These are phyloP conservation scores for Fusarium buxicola DNA, from an alignment of 2,329 filamentous ascomycete genomes.

Conservation along the genomic window DNA sequence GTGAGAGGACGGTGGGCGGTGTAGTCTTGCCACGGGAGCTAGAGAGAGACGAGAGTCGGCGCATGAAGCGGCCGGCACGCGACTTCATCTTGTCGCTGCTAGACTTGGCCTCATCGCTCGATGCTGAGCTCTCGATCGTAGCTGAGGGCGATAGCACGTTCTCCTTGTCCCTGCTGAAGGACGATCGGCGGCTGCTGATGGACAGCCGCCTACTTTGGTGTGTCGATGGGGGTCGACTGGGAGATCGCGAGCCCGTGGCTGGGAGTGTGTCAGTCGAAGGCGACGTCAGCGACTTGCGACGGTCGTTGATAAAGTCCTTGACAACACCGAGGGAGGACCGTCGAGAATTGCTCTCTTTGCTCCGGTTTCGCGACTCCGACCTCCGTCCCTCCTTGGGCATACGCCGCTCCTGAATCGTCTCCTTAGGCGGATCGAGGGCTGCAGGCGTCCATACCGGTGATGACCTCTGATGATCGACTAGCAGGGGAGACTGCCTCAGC, in stretches of 20 bases:
- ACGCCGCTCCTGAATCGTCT: conserved; percentile 62
- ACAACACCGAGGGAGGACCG: conserved; percentile 71
- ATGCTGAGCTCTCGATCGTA: conserved; percentile 58
- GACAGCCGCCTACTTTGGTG: conserved; percentile 67
- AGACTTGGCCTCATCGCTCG: conserved; percentile 60
- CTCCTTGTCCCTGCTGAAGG: conserved; percentile 58
- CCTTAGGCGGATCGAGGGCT: conserved; percentile 50
- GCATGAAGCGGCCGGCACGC: conserved; percentile 68
- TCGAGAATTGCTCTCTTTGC: conserved; percentile 56
- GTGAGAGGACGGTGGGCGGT: conserved; percentile 58
- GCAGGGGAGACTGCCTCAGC: conserved; percentile 68
- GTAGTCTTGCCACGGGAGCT: conserved; percentile 58
- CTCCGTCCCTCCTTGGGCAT: conserved; percentile 55
- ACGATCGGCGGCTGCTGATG: conserved; percentile 71
- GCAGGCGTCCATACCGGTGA: conserved; percentile 45
- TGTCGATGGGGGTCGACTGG: conserved; percentile 61
- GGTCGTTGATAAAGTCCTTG: conserved; percentile 71
- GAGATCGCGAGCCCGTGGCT: conserved; percentile 53
- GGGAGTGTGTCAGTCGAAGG: conserved; percentile 57
- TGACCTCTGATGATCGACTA: conserved; percentile 65
- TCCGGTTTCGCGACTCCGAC: conserved; percentile 52
- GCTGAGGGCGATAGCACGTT: conserved; percentile 55
- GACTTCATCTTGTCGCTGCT: conserved; percentile 61
- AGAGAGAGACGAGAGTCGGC: conserved; percentile 67
- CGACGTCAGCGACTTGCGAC: conserved; percentile 63